phyloP scores from a whole-genome alignment of 257 asterid genomes.

The Penstemon newberryi region DNA sequence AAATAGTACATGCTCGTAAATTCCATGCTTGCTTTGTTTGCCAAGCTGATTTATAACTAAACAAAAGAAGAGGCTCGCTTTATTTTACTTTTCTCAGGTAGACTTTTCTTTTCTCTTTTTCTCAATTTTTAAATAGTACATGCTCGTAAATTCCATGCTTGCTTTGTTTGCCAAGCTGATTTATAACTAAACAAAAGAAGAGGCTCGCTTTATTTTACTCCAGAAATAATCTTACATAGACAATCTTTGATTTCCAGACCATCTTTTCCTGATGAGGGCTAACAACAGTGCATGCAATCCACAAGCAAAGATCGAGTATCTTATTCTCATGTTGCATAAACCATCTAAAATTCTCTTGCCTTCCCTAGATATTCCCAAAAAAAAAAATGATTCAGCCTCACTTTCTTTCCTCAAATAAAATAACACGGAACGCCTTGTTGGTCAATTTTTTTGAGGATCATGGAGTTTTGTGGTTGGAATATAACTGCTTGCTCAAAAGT shows the following conservation, averaged over 20 bases:
- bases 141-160: conserved; percentile 8
- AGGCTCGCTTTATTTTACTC: conserved; percentile 13
- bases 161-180: conserved; percentile 19
- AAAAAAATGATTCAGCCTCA: conserved; percentile 4
- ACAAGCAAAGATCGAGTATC: background rate
- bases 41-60: conserved; percentile 18
- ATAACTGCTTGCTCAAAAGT: background rate
- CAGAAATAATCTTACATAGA: background rate
- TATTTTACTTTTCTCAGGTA: too few species aligned
- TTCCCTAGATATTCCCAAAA: conserved; percentile 1
- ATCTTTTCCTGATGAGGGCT: conserved; percentile 3
- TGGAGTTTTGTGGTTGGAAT: background rate
- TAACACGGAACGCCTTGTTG: background rate
- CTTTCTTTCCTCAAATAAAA: background rate
- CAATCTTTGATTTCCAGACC: background rate
- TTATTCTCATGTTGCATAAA: conserved; percentile 8
- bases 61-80: conserved; percentile 7
- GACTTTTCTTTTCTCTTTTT: conserved; percentile 7
- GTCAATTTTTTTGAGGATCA: background rate
- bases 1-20: conserved; percentile 9
- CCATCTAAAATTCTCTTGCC: background rate
- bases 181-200: background rate
- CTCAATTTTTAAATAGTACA: conserved; percentile 1
- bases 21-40: conserved; percentile 10
- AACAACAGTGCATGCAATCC: background rate